phyloP scores from a whole-genome alignment of 495 filamentous ascomycete species.

The Talaromyces wortmannii region DNA sequence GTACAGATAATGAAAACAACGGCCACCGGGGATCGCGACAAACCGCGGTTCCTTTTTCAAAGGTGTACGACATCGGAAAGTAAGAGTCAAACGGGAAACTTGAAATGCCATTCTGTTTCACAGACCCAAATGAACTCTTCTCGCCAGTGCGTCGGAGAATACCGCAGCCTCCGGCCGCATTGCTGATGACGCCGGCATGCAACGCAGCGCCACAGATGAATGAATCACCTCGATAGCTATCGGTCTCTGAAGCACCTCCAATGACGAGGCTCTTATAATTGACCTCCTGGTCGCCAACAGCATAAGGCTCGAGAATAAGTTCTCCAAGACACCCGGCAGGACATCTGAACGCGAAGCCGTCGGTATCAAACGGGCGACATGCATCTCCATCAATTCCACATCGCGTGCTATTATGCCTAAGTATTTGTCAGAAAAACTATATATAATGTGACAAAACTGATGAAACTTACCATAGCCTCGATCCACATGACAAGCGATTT shows the following conservation, averaged over 20 bases:
- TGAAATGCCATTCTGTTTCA: conserved; percentile 51
- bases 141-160: conserved; percentile 58
- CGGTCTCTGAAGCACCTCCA: conserved; percentile 48
- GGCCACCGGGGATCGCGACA: conserved; percentile 66
- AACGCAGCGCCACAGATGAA: conserved; percentile 70
- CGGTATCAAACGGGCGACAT: conserved; percentile 65
- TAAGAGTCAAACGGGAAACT: conserved; percentile 59
- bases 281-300: conserved; percentile 60
- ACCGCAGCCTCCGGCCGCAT: conserved; percentile 64
- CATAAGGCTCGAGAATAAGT: conserved; percentile 60
- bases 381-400: conserved; percentile 67
- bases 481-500: conserved; percentile 41
- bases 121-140: conserved; percentile 43
- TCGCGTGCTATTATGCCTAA: conserved; percentile 39
- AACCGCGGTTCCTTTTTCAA: conserved; percentile 26
- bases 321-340: conserved; percentile 59
- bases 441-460: neutral
- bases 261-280: conserved; percentile 61
- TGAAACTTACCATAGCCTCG: conserved; percentile 42
- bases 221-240: conserved; percentile 67
- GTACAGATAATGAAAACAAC: conserved; percentile 56
- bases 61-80: conserved; percentile 65
- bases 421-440: neutral
- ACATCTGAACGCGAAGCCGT: conserved; percentile 65
- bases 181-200: conserved; percentile 62